A percentile compares a stretch with the other conserved stretches of the same genome.
phyloP scores from a whole-genome alignment of 495 filamentous ascomycete genomes.

The Achaetomiella virescens region DNA sequence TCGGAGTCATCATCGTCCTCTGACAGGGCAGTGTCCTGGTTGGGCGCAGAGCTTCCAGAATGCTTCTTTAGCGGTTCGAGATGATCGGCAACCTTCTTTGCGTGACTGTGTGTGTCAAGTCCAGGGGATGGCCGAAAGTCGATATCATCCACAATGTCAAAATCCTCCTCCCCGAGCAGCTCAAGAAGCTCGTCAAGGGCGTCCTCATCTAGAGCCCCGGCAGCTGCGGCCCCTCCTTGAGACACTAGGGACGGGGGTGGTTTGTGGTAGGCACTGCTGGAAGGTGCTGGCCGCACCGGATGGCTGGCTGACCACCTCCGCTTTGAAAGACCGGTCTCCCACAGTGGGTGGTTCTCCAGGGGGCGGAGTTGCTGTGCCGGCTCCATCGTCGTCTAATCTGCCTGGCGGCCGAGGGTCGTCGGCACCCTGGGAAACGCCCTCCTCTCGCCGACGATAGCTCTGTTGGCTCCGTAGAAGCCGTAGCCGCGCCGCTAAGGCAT shows the following conservation, averaged over 20 bases:
- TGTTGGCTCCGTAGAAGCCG: conserved; percentile 35
- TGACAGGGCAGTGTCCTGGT: background rate
- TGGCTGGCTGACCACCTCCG: background rate
- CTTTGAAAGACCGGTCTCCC: background rate
- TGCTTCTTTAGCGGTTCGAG: conserved; percentile 12
- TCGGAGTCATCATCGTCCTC: conserved; percentile 34
- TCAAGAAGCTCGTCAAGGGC: conserved; percentile 13
- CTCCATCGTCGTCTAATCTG: background rate
- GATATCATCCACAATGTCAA: conserved; percentile 10
- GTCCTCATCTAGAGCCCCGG: conserved; percentile 1
- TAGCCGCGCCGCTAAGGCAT: conserved; percentile 38
- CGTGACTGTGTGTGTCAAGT: conserved; percentile 9
- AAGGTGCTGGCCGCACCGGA: background rate
- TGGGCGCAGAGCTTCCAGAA: background rate
- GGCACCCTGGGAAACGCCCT: background rate
- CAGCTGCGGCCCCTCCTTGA: background rate
- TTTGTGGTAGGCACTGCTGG: conserved; percentile 2
- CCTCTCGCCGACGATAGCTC: conserved; percentile 9
- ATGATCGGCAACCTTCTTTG: conserved; percentile 26
- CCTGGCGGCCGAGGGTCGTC: background rate
- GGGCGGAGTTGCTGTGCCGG: background rate
- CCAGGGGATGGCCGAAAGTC: conserved; percentile 10
- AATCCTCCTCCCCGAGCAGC: conserved; percentile 12
- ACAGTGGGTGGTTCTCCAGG: background rate
- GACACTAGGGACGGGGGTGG: background rate